These are phyloP conservation scores for Oxytropis ochrocephala DNA, from an alignment of 306 rosid species.

Conservation along the genomic window DNA sequence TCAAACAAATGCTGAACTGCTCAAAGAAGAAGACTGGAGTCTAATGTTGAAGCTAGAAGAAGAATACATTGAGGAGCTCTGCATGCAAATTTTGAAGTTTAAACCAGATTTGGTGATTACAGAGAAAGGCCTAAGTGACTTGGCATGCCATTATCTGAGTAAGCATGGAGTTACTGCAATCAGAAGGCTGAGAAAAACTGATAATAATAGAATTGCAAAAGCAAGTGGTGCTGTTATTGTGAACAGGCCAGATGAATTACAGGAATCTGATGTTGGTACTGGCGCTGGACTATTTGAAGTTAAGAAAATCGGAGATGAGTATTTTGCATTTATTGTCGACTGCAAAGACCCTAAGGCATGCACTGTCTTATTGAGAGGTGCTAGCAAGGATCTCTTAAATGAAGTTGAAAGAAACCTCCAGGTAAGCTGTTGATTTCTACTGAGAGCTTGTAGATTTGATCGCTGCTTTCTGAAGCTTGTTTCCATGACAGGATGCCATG, in stretches of 20 bases:
- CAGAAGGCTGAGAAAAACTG: conserved; percentile 79
- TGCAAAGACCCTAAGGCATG: conserved; percentile 91
- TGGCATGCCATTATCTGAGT: conserved; percentile 84
- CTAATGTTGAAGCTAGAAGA: conserved; percentile 75
- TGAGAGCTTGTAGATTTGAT: background rate
- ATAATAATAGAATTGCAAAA: conserved; percentile 84
- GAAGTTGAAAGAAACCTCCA: conserved; percentile 88
- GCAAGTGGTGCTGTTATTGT: conserved; percentile 92
- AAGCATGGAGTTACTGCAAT: conserved; percentile 81
- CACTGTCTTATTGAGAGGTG: conserved; percentile 72
- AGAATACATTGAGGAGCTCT: conserved; percentile 74
- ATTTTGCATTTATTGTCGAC: conserved; percentile 62
- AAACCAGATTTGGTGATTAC: conserved; percentile 83
- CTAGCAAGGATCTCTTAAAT: conserved; percentile 80
- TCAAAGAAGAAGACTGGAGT: conserved; percentile 87
- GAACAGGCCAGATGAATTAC: conserved; percentile 83
- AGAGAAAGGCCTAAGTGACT: conserved; percentile 88
- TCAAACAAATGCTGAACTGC: conserved; percentile 84
- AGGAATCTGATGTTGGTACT: conserved; percentile 82
- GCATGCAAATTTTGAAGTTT: conserved; percentile 75
- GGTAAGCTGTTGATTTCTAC: conserved; percentile 36
- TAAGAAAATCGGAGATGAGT: conserved; percentile 88
- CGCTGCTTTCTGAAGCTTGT: conserved; percentile 21
- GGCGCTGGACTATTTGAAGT: conserved; percentile 89
- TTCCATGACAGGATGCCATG: conserved; percentile 72